Percentiles rank a stretch among this genome's conserved stretches.
Conservation (phyloP, 176 grass and related monocot species). For the Oryza nivara region DNA sequence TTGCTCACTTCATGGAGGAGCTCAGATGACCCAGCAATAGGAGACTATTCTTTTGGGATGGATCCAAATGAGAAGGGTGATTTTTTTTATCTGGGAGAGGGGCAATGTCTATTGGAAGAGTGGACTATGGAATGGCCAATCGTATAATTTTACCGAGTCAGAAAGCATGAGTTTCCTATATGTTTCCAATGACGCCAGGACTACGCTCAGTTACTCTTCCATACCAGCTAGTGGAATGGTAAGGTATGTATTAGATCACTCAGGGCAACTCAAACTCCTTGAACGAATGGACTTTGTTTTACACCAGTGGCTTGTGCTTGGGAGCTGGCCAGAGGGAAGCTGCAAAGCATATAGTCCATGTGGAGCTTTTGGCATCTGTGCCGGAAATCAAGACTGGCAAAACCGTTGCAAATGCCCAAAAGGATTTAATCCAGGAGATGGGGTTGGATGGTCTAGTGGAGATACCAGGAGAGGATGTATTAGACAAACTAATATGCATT, state of each 20-base stretch:
- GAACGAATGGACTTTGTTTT: slow-evolving; percentile 15
- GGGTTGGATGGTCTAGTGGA: not conserved
- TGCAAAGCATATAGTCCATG: slow-evolving; percentile 35
- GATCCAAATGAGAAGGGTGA: not conserved
- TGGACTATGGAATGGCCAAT: not conserved
- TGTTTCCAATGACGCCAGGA: not conserved
- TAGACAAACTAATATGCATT: slow-evolving; percentile 28
- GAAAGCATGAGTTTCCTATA: not conserved
- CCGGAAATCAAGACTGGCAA: not conserved
- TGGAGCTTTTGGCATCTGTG: slow-evolving; percentile 44
- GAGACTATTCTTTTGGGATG: slow-evolving; percentile 50
- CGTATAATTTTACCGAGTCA: not conserved
- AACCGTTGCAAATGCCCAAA: slow-evolving; percentile 31
- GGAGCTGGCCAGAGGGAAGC: not conserved
- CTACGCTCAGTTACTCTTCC: not conserved
- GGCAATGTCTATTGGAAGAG: not conserved
- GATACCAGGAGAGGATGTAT: slow-evolving; percentile 35
- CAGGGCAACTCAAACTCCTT: slow-evolving; percentile 2
- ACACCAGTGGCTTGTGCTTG: not conserved
- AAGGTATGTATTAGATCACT: not conserved
- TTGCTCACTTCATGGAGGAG: slow-evolving; percentile 55
- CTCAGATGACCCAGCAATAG: slow-evolving; percentile 38
- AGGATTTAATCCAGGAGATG: slow-evolving; percentile 26
- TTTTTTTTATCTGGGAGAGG: slow-evolving; percentile 27
- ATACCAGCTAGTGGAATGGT: not conserved